phyloP scores from a whole-genome alignment of 129 eudicot genomes.

The Centella asiatica region DNA sequence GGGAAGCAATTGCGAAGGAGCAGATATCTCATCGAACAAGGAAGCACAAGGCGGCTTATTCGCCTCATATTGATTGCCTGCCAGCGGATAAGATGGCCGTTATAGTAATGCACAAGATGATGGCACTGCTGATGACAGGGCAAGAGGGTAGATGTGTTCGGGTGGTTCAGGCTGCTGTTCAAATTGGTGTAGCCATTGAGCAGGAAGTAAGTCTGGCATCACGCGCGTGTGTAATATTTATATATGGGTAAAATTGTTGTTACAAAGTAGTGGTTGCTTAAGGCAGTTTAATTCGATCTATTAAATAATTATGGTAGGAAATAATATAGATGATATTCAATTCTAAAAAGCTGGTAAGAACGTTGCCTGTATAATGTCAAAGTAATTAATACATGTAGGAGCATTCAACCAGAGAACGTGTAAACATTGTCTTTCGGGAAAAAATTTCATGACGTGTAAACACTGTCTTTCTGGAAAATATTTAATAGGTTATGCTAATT shows the following conservation, averaged over 20 bases:
- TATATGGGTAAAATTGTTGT: neutral
- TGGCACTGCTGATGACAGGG: conserved; percentile 82
- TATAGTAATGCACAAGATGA: conserved; percentile 88
- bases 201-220: conserved; percentile 56
- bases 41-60: conserved; percentile 46
- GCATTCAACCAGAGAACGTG: too few species aligned
- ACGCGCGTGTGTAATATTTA: too few species aligned
- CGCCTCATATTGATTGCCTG: conserved; percentile 50
- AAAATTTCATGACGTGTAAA: neutral
- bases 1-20: conserved; percentile 58
- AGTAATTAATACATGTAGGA: too few species aligned
- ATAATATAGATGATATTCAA: neutral
- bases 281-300: neutral
- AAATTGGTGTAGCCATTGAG: conserved; percentile 80
- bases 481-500: neutral
- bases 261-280: neutral
- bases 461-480: neutral
- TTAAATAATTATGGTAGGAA: neutral
- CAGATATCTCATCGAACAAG: conserved; percentile 38
- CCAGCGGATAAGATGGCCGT: conserved; percentile 94
- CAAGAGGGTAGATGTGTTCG: conserved; percentile 49
- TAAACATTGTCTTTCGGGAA: too few species aligned
- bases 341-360: neutral
- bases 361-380: too few species aligned
- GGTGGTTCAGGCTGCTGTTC: conserved; percentile 79